Conservation (phyloP, 768 basidiomycete species). For the Tylopilus felleus region DNA sequence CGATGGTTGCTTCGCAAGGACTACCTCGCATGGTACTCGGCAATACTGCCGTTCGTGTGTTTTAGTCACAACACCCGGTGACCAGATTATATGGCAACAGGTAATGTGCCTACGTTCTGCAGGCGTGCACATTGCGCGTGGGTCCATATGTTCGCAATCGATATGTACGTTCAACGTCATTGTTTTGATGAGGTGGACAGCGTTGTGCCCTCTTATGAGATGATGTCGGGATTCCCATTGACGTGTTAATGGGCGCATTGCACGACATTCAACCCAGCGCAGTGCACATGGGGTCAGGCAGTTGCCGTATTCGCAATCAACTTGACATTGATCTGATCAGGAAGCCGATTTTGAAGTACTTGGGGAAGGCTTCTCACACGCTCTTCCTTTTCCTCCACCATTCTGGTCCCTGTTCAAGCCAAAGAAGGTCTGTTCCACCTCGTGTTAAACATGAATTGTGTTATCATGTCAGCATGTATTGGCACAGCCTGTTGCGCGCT, state of each 20-base stretch:
- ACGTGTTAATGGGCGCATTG: slow-evolving; percentile 5
- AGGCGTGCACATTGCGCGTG: slow-evolving; percentile 11
- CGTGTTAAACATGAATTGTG: slow-evolving; percentile 22
- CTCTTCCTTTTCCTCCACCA: slow-evolving; percentile 5
- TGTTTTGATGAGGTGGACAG: slow-evolving; percentile 22
- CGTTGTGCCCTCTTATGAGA: slow-evolving; percentile 2
- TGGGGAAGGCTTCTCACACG: slow-evolving; percentile 10
- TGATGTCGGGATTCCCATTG: not conserved
- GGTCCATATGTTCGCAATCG: slow-evolving; percentile 10
- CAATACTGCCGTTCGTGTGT: slow-evolving; percentile 7
- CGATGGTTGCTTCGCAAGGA: slow-evolving; percentile 2
- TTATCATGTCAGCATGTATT: slow-evolving; percentile 12
- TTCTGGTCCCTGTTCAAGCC: slow-evolving; percentile 4
- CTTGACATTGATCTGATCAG: slow-evolving; percentile 12
- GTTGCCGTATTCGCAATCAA: slow-evolving; percentile 2
- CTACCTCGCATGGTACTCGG: slow-evolving; percentile 1
- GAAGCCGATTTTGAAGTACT: slow-evolving; percentile 6
- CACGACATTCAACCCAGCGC: slow-evolving; percentile 1
- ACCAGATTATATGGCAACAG: slow-evolving; percentile 17
- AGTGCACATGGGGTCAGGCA: not conserved
- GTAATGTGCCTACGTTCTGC: slow-evolving; percentile 15
- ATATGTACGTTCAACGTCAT: slow-evolving; percentile 9
- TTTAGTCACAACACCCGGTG: slow-evolving; percentile 9
- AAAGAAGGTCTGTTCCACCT: slow-evolving; percentile 17
- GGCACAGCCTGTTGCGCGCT: slow-evolving; percentile 9